Conservation (phyloP, 1,284 basidiomycete species). For the Ustilago trichophora region DNA sequence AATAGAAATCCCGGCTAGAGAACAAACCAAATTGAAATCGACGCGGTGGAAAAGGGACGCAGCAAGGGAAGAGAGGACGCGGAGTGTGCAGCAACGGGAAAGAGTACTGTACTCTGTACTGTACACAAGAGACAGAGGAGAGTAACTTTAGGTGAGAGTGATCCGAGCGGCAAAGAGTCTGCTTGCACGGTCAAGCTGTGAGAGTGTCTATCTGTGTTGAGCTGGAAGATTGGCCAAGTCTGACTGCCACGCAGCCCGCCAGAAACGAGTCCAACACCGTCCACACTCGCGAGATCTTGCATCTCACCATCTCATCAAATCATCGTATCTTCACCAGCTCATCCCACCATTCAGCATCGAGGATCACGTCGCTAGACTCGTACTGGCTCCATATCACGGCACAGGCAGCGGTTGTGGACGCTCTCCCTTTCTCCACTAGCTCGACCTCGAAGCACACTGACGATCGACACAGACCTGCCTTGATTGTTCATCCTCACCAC, state of each 20-base stretch:
- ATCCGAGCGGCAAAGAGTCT: constrained; percentile 43
- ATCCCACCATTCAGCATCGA: neutral
- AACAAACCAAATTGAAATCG: neutral
- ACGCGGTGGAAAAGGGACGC: constrained; percentile 1
- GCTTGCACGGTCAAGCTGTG: constrained; percentile 1
- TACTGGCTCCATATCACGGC: neutral
- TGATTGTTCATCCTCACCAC: neutral
- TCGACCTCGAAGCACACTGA: neutral
- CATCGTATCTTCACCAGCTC: neutral
- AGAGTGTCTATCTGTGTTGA: constrained; percentile 1
- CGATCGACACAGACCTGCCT: neutral
- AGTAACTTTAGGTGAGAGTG: constrained; percentile 6
- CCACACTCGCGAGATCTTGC: neutral
- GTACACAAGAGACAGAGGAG: too few species aligned
- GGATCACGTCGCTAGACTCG: too few species aligned
- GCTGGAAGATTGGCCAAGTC: constrained; percentile 29
- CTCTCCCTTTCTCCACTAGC: neutral
- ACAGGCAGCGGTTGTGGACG: constrained; percentile 2
- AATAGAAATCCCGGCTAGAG: neutral
- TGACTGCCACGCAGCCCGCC: constrained; percentile 13
- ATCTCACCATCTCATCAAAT: neutral
- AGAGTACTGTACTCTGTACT: too few species aligned
- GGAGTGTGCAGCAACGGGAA: constrained; percentile 2
- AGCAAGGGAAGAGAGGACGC: constrained; percentile 6
- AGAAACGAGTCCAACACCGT: constrained; percentile 16